A percentile compares a stretch with the other conserved stretches of the same genome.
These are phyloP conservation scores for Hypoxylon sp. DNA, from an alignment of 2,329 filamentous ascomycete genomes.

Conservation along the genomic window DNA sequence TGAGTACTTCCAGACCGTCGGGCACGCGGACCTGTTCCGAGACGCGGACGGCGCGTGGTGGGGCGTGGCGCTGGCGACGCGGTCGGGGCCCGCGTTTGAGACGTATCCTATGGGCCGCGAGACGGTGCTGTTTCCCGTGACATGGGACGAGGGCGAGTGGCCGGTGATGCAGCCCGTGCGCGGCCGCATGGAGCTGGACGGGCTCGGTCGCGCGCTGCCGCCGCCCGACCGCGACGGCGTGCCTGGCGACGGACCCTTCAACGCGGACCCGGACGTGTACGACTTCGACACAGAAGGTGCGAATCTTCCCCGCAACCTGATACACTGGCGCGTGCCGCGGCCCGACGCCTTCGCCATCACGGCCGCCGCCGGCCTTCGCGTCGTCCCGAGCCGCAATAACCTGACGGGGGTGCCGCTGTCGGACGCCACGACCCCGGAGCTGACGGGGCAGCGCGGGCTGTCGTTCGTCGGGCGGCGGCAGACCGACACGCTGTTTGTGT, in stretches of 20 bases:
- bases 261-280: constrained; percentile 35
- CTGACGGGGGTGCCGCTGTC: constrained; percentile 38
- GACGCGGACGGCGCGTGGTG: constrained; percentile 59
- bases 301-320: constrained; percentile 42
- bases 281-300: constrained; percentile 30
- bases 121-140: constrained; percentile 52
- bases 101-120: constrained; percentile 64
- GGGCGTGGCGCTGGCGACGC: constrained; percentile 56
- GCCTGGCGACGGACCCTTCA: constrained; percentile 45
- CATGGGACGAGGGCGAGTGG: constrained; percentile 59
- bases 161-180: constrained; percentile 53
- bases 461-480: constrained; percentile 46
- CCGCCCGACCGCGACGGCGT: constrained; percentile 44
- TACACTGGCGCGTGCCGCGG: constrained; percentile 47
- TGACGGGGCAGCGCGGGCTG: constrained; percentile 38
- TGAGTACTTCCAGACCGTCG: constrained; percentile 53
- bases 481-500: constrained; percentile 46
- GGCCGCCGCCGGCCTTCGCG: constrained; percentile 33
- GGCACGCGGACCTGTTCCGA: constrained; percentile 56
- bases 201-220: constrained; percentile 53
- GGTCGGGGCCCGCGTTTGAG: constrained; percentile 52
- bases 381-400: constrained; percentile 42
- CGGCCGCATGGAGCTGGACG: constrained; percentile 56
- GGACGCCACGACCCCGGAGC: constrained; percentile 25
- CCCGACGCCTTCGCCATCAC: constrained; percentile 36